phyloP scores from a whole-genome alignment of 805 yeast species.

The Candida dendrica region DNA sequence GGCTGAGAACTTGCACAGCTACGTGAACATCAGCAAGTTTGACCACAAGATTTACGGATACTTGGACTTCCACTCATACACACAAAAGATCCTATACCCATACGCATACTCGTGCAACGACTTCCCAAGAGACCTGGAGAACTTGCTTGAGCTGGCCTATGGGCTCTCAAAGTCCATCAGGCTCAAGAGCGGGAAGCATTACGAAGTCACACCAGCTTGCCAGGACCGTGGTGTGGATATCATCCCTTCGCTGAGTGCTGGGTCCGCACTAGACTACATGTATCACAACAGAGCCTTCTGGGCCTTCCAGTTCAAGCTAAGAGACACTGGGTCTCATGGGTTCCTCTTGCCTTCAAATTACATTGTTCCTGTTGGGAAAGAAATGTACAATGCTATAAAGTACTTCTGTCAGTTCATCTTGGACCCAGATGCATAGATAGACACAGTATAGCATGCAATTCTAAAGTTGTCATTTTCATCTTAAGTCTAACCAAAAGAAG shows the following conservation, averaged over 20 bases:
- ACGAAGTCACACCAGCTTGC: conserved; percentile 72
- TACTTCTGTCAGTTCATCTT: conserved; percentile 49
- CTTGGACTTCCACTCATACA: conserved; percentile 77
- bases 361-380: conserved; percentile 72
- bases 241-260: conserved; percentile 69
- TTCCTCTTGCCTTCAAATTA: conserved; percentile 65
- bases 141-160: conserved; percentile 71
- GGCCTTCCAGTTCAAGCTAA: conserved; percentile 77
- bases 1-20: conserved; percentile 40
- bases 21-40: conserved; percentile 32
- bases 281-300: conserved; percentile 74
- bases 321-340: conserved; percentile 81
- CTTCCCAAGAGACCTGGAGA: conserved; percentile 73
- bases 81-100: conserved; percentile 78
- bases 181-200: conserved; percentile 51
- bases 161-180: conserved; percentile 74
- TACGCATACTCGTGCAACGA: conserved; percentile 74
- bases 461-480: no score
- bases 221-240: conserved; percentile 70
- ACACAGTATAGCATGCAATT: no score
- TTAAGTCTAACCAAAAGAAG: no score
- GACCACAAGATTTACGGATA: conserved; percentile 66
- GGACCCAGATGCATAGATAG: neutral
- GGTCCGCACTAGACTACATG: conserved; percentile 77
- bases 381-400: conserved; percentile 59